Evolutionary conservation across 805 yeast genomes (phyloP).

Genomic region (Candida patagonica): DNA sequence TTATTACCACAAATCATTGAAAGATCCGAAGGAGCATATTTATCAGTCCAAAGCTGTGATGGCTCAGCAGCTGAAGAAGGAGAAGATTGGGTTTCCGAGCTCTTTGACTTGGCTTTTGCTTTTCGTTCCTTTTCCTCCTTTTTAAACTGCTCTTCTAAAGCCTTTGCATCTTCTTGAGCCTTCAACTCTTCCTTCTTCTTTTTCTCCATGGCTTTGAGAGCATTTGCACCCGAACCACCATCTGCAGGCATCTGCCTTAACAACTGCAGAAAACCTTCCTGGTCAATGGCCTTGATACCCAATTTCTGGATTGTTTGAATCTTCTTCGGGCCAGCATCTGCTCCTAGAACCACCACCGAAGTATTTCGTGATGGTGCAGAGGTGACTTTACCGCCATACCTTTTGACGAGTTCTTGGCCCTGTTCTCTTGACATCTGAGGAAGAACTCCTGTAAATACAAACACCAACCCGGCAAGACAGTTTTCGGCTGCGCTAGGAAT

Average conservation of each 20-base stretch:
- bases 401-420: conserved; percentile 67
- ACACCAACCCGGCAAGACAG: conserved; percentile 79
- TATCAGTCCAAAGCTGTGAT: conserved; percentile 76
- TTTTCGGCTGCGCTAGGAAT: conserved; percentile 79
- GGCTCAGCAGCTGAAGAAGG: conserved; percentile 15
- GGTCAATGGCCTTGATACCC: conserved; percentile 72
- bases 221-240: conserved; percentile 81
- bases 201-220: conserved; percentile 62
- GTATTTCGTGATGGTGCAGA: conserved; percentile 80
- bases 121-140: conserved; percentile 21
- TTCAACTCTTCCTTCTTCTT: conserved; percentile 56
- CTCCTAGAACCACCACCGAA: conserved; percentile 81
- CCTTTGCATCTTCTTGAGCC: conserved; percentile 44
- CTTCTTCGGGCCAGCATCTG: conserved; percentile 95
- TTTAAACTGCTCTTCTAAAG: conserved; percentile 33
- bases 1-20: conserved; percentile 88
- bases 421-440: conserved; percentile 71
- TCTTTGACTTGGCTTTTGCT: conserved; percentile 10
- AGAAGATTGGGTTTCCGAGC: not conserved
- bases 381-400: conserved; percentile 83
- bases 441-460: conserved; percentile 86
- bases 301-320: conserved; percentile 66
- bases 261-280: conserved; percentile 74
- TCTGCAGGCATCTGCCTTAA: conserved; percentile 76
- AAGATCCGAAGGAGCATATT: conserved; percentile 74